Evolutionary conservation across 2,329 filamentous ascomycete species (phyloP), one percentile per base, ranked within the genome.

Genomic region (Colletotrichum coccodes): DNA sequence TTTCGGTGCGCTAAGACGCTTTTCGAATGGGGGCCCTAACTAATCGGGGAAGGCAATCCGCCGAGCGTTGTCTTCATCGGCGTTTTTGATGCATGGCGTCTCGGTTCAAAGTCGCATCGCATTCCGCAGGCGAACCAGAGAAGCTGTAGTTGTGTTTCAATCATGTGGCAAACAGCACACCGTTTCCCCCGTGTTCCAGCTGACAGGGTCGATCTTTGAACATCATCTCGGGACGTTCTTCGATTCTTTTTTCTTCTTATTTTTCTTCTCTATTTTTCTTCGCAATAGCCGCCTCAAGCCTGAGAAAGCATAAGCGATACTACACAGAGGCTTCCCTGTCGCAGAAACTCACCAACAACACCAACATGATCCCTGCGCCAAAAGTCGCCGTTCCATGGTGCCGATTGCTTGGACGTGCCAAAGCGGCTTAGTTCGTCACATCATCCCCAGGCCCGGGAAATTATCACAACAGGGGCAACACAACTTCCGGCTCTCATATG

Each of bases 381-480:
- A 42, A 59, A 42, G 38, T 46, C 34, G 56, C 53, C 47, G 32
- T 60, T 65, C 60, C 61, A 60, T 68, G 61, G 61, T 32, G 65
- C 62, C 38, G 54, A 54, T 56, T 53, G 65, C 65, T 68, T 68
- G 60, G 65, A 68, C 65, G 60, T 60, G 65, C 65, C 65, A 68
- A 68, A 68, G 65, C 65, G 61, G 65, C 21, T 49, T 68, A 68
- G 65, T 32, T 54, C 65, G 65, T 68, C 65, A 68, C 65, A 60
- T 60, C 65, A 59, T 59, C 61, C 65, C 54, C 47, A 54, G 47
- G 61, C 16, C 47, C 54, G 61, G 65, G 65, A 68, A 65, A 68
- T 68, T 68, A 68, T 68, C 65, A 68, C 65, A 65, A 65, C 65
- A 68, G 65, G 65, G 65, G 65, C 46, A 49, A 36, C 38, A 68